Base-by-base conservation (phyloP, 2,329 filamentous ascomycete species). In the Sporothrix globosa region DNA sequence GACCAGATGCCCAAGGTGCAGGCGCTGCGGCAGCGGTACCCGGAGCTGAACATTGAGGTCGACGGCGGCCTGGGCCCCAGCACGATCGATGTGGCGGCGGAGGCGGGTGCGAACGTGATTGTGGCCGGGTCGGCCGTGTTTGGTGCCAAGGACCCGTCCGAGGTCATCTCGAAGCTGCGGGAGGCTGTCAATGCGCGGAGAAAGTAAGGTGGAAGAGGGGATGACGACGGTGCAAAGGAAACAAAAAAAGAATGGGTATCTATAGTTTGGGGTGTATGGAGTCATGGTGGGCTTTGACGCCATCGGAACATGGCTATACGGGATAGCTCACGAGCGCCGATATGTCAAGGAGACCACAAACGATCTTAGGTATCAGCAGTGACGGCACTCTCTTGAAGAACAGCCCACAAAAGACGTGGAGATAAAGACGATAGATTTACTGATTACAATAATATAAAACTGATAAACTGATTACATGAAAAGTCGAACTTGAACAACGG, bases 111-210 rank as follows among this genome's bases (percentile, higher is more conserved):
- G 69, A 99, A 99, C 77, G 96, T 99, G 70, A 99, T 99, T 77
- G 96, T 99, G 67, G 95, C 96, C 13, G 96, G 96, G 41, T 97
- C 92, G 77, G 96, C 96, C 53, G 93, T 99, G 9, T 99, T 98
- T 81, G 93, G 94, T 48, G 95, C 96, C 21, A 86, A 93, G 77
- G 92, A 97, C 77, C 96, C 96, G 0, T 87, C 87, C 6, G 91
- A 96, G 75, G 93, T 97, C 30, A 97, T 99, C 78, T 82, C 85
- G n/a, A 84, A 91, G 80, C 82, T 99, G 77, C 87, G 93, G 74
- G 88, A 91, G 72, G 87, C 92, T 2, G 94, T 99, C 3, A 88
- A 97, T 69, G 87, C 86, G 76, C 81, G 80, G 74, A 76, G 72
- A 67, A 81, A 79, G 48, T 84, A 81, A 78, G 77, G 2, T 3